Conservation (phyloP, 192 early-diverging fungal genomes). For the Dispira simplex region DNA sequence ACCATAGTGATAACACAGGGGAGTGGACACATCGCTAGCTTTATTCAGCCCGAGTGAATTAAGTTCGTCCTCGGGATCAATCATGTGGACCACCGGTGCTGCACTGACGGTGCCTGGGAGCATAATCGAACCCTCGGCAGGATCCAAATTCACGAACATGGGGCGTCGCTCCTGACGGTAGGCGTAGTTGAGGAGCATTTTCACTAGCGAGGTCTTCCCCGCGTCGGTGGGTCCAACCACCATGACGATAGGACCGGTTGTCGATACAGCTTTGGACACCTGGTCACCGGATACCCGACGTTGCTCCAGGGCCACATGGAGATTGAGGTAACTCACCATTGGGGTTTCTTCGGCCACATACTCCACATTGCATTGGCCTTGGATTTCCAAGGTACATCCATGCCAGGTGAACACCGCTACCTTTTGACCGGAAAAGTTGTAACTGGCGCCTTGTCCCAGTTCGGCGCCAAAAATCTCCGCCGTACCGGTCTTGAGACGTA, state of each 20-base stretch:
- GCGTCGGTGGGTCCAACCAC: conserved; percentile 84
- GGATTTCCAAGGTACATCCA: conserved; percentile 57
- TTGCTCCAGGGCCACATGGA: conserved; percentile 78
- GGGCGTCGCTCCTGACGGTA: conserved; percentile 54
- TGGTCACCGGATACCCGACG: conserved; percentile 22
- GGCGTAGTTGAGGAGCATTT: conserved; percentile 79
- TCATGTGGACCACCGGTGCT: conserved; percentile 49
- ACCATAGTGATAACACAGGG: conserved; percentile 86
- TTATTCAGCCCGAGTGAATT: conserved; percentile 42
- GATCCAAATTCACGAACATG: conserved; percentile 76
- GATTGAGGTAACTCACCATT: conserved; percentile 79
- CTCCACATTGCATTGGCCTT: conserved; percentile 55
- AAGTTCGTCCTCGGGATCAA: conserved; percentile 79
- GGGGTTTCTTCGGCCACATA: conserved; percentile 94
- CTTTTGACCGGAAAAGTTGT: conserved; percentile 73
- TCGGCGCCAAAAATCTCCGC: conserved; percentile 96
- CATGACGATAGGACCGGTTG: conserved; percentile 38
- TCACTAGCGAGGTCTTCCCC: conserved; percentile 80
- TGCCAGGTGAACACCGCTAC: conserved; percentile 85
- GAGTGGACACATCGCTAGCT: conserved; percentile 40
- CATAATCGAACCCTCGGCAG: conserved; percentile 66
- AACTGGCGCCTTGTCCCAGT: conserved; percentile 59
- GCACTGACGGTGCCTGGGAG: conserved; percentile 80
- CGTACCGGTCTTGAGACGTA: conserved; percentile 50
- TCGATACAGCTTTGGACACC: conserved; percentile 24